These are phyloP conservation scores for Pythium phragmiticola DNA, from an alignment of 352 stramenopile genomes.

Conservation along the genomic window DNA sequence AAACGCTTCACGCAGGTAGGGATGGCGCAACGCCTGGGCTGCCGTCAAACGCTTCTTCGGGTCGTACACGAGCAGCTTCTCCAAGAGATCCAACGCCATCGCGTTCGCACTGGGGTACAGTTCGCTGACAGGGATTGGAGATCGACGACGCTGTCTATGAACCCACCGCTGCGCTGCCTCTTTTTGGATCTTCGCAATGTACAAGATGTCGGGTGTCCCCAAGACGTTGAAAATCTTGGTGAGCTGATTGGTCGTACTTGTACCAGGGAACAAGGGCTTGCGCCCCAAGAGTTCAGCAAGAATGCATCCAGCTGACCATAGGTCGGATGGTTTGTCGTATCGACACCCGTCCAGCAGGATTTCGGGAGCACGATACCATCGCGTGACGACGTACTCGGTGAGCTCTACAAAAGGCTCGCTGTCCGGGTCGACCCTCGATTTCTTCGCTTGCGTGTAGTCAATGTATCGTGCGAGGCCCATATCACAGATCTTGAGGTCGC, in stretches of 20 bases:
- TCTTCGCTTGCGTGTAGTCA: constrained; percentile 68
- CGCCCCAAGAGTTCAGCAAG: constrained; percentile 98
- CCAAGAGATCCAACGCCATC: constrained; percentile 82
- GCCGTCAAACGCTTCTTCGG: constrained; percentile 89
- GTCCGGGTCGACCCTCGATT: constrained; percentile 29
- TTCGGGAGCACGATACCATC: constrained; percentile 67
- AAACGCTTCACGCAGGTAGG: constrained; percentile 83
- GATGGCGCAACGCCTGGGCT: constrained; percentile 87
- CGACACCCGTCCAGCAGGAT: constrained; percentile 86
- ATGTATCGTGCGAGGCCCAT: constrained; percentile 89
- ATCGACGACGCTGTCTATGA: constrained; percentile 84
- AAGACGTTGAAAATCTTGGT: constrained; percentile 97
- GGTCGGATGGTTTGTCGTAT: constrained; percentile 86
- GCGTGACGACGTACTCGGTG: constrained; percentile 88
- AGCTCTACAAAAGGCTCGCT: constrained; percentile 57
- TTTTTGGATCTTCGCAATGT: constrained; percentile 67
- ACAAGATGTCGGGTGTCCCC: constrained; percentile 86
- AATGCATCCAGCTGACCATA: constrained; percentile 98
- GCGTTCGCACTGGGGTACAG: constrained; percentile 76
- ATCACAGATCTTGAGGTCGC: constrained; percentile 92
- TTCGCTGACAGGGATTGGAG: constrained; percentile 75
- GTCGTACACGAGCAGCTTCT: constrained; percentile 93
- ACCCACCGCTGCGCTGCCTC: constrained; percentile 70
- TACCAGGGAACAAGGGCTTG: constrained; percentile 97
- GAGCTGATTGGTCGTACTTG: constrained; percentile 93